Conservation (phyloP, 2,329 filamentous ascomycete species). For the Penicillium decumbens region DNA sequence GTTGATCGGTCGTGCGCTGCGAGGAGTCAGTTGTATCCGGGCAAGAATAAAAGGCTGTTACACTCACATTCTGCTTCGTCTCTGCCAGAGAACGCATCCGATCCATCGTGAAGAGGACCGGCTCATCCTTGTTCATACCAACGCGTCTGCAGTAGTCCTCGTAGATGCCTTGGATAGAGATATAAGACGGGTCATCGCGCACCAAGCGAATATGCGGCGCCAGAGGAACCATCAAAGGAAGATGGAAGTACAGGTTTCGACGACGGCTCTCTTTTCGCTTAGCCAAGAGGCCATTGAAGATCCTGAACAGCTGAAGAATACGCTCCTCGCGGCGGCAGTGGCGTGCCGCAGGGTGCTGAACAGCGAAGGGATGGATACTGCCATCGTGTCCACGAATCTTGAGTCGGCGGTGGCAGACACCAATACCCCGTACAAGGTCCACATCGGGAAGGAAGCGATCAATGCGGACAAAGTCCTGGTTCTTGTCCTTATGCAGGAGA, state of each 20-base stretch:
- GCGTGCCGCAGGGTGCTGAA: slow-evolving; percentile 89
- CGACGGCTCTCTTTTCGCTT: slow-evolving; percentile 94
- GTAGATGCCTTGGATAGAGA: slow-evolving; percentile 89
- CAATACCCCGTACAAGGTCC: slow-evolving; percentile 84
- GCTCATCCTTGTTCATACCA: slow-evolving; percentile 88
- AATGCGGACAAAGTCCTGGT: slow-evolving; percentile 95
- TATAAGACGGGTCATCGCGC: slow-evolving; percentile 90
- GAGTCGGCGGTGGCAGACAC: slow-evolving; percentile 83
- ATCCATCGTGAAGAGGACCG: slow-evolving; percentile 90
- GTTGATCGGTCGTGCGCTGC: slow-evolving; percentile 58
- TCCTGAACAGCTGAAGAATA: slow-evolving; percentile 92
- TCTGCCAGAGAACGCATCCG: slow-evolving; percentile 76
- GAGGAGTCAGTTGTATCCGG: slow-evolving; percentile 25
- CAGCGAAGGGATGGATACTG: slow-evolving; percentile 91
- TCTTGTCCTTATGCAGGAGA: slow-evolving; percentile 95
- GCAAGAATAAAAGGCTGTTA: neutral
- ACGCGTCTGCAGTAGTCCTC: slow-evolving; percentile 91
- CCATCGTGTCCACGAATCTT: slow-evolving; percentile 97
- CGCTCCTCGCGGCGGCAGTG: slow-evolving; percentile 92
- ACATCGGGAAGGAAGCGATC: slow-evolving; percentile 95
- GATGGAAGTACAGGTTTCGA: slow-evolving; percentile 90
- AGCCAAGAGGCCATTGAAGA: slow-evolving; percentile 86
- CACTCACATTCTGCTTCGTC: slow-evolving; percentile 54
- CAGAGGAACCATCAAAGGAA: slow-evolving; percentile 91
- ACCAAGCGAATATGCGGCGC: slow-evolving; percentile 93